Evolutionary conservation across 345 rosid species (phyloP).

Genomic region (Murraya koenigii): DNA sequence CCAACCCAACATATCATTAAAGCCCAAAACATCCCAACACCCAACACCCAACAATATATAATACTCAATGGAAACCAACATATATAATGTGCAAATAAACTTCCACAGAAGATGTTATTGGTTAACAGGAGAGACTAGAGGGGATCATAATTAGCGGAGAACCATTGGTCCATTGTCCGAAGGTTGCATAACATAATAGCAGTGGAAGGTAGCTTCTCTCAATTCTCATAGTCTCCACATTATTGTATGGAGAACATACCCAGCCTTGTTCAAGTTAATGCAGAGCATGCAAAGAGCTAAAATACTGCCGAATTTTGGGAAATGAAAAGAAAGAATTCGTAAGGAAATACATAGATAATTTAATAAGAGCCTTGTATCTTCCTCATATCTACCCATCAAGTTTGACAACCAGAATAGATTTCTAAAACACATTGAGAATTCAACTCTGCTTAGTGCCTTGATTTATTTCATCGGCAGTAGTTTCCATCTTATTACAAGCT

Average conservation of each 20-base stretch:
- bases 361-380: too few species aligned
- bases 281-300: constrained; percentile 66
- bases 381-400: background rate
- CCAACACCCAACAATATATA: too few species aligned
- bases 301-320: constrained; percentile 42
- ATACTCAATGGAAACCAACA: too few species aligned
- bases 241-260: constrained; percentile 66
- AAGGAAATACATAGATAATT: background rate
- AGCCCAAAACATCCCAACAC: too few species aligned
- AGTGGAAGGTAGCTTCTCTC: constrained; percentile 41
- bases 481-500: constrained; percentile 54
- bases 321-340: constrained; percentile 5
- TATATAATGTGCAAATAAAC: too few species aligned
- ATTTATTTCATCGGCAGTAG: constrained; percentile 53
- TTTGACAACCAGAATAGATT: constrained; percentile 11
- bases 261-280: constrained; percentile 81
- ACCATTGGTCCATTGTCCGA: constrained; percentile 86
- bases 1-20: too few species aligned
- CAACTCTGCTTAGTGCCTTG: constrained; percentile 38
- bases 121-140: background rate
- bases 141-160: constrained; percentile 53
- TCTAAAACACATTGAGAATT: constrained; percentile 55
- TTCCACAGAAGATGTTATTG: background rate
- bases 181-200: constrained; percentile 83
- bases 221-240: constrained; percentile 52